phyloP scores from a whole-genome alignment of 306 rosid species.

The Cicer bijugum region DNA sequence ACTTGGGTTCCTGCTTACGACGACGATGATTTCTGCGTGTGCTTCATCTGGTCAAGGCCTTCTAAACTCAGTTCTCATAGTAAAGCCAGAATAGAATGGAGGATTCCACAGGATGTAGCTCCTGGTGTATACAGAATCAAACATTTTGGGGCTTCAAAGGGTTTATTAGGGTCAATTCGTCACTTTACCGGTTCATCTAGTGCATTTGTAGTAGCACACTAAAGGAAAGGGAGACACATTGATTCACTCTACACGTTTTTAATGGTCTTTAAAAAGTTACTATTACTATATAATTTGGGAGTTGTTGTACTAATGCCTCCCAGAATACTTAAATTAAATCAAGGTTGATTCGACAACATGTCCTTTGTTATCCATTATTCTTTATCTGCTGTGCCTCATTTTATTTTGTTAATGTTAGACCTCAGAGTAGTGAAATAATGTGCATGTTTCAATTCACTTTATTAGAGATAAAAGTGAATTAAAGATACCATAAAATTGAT shows the following conservation, averaged over 20 bases:
- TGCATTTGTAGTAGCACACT: constrained; percentile 74
- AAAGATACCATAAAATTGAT: too few species aligned
- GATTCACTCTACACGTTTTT: constrained; percentile 13
- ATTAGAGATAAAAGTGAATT: too few species aligned
- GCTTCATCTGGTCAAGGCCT: constrained; percentile 90
- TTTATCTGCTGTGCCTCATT: neutral
- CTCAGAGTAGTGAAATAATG: too few species aligned
- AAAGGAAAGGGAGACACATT: constrained; percentile 35
- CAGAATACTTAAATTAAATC: constrained; percentile 4
- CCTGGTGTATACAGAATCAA: constrained; percentile 79
- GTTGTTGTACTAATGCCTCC: constrained; percentile 13
- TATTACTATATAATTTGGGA: neutral
- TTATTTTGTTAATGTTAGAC: too few species aligned
- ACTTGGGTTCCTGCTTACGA: constrained; percentile 85
- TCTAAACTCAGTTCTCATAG: constrained; percentile 64
- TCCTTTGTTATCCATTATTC: neutral
- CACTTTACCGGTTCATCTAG: constrained; percentile 91
- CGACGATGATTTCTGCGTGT: constrained; percentile 91
- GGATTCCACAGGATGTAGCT: constrained; percentile 63
- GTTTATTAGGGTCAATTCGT: constrained; percentile 61
- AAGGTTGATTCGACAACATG: constrained; percentile 23
- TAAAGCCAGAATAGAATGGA: constrained; percentile 81
- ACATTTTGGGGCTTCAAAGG: constrained; percentile 88
- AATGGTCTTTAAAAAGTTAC: neutral
- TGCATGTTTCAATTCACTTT: too few species aligned